phyloP scores from a whole-genome alignment of 768 basidiomycete species.

The Cantharellus anzutake region DNA sequence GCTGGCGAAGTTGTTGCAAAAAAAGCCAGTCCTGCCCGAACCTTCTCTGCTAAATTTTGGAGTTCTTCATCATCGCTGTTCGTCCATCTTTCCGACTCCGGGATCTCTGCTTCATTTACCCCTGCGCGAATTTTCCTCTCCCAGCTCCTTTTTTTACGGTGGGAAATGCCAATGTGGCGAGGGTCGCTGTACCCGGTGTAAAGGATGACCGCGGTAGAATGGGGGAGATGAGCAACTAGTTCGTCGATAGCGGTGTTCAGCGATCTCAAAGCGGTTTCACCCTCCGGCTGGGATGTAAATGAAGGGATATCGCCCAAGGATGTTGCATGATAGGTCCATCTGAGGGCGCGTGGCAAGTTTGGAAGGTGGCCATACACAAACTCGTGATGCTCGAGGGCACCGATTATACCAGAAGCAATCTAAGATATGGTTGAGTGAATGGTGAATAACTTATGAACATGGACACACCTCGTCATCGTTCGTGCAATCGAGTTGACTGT shows the following conservation, averaged over 20 bases:
- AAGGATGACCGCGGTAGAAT: conserved; percentile 64
- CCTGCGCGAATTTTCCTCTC: conserved; percentile 27
- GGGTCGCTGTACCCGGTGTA: conserved; percentile 86
- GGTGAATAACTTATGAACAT: not conserved
- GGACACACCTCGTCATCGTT: conserved; percentile 50
- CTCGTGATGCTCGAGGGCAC: conserved; percentile 30
- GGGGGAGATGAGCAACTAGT: conserved; percentile 51
- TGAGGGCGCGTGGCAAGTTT: conserved; percentile 56
- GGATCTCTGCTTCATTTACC: conserved; percentile 22
- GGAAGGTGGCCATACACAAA: conserved; percentile 76
- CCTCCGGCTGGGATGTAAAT: conserved; percentile 18
- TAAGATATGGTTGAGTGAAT: not conserved
- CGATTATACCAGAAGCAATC: conserved; percentile 3
- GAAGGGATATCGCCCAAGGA: conserved; percentile 11
- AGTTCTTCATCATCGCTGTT: conserved; percentile 55
- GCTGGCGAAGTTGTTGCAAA: conserved; percentile 15
- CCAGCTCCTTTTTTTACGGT: conserved; percentile 49
- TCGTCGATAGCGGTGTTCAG: conserved; percentile 42
- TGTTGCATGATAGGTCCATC: conserved; percentile 37
- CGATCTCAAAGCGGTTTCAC: conserved; percentile 19
- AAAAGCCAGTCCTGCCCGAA: conserved; percentile 71
- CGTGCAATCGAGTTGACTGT: conserved; percentile 51
- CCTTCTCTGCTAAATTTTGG: conserved; percentile 60
- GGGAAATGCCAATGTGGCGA: conserved; percentile 53
- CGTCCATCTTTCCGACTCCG: conserved; percentile 48